phyloP scores from a whole-genome alignment of 169 alveolate genomes.

The Plasmodium yoelii region DNA sequence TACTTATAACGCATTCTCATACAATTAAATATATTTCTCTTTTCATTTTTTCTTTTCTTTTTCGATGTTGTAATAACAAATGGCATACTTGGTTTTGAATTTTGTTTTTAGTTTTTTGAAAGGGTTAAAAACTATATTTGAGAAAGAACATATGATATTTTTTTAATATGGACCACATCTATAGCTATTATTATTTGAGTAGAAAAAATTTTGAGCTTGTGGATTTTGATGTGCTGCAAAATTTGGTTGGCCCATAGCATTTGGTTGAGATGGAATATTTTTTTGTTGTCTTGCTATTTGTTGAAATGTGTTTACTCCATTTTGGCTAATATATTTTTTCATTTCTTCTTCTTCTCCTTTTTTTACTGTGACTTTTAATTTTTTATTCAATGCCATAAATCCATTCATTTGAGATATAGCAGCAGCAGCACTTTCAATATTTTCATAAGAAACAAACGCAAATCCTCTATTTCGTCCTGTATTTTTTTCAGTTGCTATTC shows the following conservation, averaged over 20 bases:
- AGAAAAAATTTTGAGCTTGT: constrained; percentile 73
- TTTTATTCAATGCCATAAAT: constrained; percentile 88
- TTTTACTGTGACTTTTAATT: constrained; percentile 90
- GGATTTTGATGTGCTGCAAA: constrained; percentile 78
- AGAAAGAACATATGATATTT: neutral
- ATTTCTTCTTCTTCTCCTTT: constrained; percentile 90
- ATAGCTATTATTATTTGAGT: constrained; percentile 70
- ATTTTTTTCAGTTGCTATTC: constrained; percentile 91
- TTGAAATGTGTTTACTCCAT: constrained; percentile 73
- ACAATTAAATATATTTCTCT: neutral
- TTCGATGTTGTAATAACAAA: neutral
- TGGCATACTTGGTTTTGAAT: neutral
- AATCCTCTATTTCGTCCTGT: constrained; percentile 93
- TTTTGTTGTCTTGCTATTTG: constrained; percentile 62
- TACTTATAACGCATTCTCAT: too few species aligned
- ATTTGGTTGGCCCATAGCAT: constrained; percentile 72
- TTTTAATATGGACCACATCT: constrained; percentile 72
- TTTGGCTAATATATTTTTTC: constrained; percentile 74
- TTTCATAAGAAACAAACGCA: constrained; percentile 93
- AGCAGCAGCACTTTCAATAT: constrained; percentile 90
- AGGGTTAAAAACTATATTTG: neutral
- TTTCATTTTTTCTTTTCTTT: constrained; percentile 14
- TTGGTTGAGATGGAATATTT: constrained; percentile 73
- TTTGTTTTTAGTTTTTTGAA: neutral
- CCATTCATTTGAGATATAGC: constrained; percentile 93